phyloP scores from a whole-genome alignment of 768 basidiomycete genomes.

The Boletales sp. region DNA sequence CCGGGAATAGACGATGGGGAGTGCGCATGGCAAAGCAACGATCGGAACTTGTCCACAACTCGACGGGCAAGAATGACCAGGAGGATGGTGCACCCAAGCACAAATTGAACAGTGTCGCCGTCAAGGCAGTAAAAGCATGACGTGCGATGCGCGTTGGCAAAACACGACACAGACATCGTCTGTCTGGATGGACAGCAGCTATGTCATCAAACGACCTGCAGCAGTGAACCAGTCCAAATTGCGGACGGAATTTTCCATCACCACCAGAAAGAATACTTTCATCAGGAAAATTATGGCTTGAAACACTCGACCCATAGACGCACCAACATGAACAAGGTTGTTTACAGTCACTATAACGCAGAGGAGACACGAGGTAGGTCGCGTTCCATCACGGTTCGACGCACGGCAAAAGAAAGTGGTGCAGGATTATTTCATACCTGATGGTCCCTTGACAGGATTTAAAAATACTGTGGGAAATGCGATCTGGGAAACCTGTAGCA shows the following conservation, averaged over 20 bases:
- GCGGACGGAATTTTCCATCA: neutral
- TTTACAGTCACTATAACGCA: too few species aligned
- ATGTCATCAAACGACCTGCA: neutral
- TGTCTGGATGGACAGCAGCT: too few species aligned
- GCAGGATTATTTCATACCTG: too few species aligned
- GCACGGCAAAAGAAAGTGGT: too few species aligned
- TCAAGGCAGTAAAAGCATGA: neutral
- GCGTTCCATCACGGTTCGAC: too few species aligned
- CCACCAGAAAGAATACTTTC: neutral
- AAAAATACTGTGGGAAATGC: conserved; percentile 11
- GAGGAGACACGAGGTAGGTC: too few species aligned
- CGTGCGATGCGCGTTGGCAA: too few species aligned
- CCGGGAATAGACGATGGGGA: neutral
- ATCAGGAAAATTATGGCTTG: neutral
- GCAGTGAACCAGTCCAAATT: neutral
- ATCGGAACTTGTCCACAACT: neutral
- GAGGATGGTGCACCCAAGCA: too few species aligned
- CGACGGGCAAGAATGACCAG: neutral
- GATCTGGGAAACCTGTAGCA: neutral
- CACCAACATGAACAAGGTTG: conserved; percentile 1
- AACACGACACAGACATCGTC: too few species aligned
- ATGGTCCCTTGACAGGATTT: too few species aligned
- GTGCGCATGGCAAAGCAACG: too few species aligned
- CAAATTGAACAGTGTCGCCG: neutral
- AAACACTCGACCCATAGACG: neutral